Base-by-base conservation (phyloP, 2,329 filamentous ascomycete species). In the Metarhizium anisopliae region DNA sequence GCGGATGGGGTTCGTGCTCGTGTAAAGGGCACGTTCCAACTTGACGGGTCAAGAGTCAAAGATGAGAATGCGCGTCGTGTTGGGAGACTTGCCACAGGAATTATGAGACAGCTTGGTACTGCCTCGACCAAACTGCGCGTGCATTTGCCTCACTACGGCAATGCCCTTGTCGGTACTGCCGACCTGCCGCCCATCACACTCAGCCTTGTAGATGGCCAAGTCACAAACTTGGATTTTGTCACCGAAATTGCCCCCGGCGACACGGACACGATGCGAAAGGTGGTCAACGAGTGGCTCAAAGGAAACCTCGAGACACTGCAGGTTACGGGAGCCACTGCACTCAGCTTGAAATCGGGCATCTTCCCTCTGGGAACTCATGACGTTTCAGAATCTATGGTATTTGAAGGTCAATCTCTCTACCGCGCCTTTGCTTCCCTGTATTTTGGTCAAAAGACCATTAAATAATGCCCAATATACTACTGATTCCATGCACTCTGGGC, bases 261-360 rank as follows among this genome's bases (percentile, higher is more conserved):
- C 64, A 75, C 89, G 14, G 84, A 91, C 55, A 86, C 85, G 6
- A 84, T 96, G 62, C 85, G 89, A 58, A 81, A 80, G 57, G 81
- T 97, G 59, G 90, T 89, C 50, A 90, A 94, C 68, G 88, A 96
- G 69, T 97, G 90, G 85, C 74, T 99, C 58, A 84, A 89, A 54
- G 91, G 92, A 43, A 85, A 83, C 54, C 75, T 97, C 56, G 80
- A 84, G 11, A 77, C 80, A 56, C 73, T 99, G 56, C 83, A 81
- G 58, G 75, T 97, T 14, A 78, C 85, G 55, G 93, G 87, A 47
- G 87, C 86, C 64, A 86, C 90, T 30, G 75, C 85, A 43, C 76
- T 97, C 42, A 78, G 79, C 36, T 72, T 97, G 55, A 90, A 85
- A 68, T 89, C 91, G 50, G 93, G 94, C 29, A 72, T 95, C 52